phyloP scores from a whole-genome alignment of 306 rosid genomes.

The Arachis hypogaea region DNA sequence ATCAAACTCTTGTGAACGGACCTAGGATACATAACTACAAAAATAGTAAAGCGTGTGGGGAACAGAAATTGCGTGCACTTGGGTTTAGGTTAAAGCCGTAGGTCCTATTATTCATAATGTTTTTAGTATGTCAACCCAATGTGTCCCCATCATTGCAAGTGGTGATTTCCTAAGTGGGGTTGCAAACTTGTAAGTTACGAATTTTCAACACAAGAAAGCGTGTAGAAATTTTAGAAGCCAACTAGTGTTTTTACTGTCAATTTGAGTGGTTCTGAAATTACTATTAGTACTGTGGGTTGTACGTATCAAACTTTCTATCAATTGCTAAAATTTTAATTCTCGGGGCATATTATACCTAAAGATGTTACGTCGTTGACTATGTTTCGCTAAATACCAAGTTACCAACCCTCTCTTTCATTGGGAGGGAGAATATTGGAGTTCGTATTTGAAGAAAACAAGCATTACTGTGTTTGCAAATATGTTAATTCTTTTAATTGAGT shows the following conservation, averaged over 20 bases:
- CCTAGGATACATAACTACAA: not conserved
- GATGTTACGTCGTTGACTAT: not conserved
- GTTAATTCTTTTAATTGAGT: not conserved
- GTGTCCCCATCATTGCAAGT: not conserved
- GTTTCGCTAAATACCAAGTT: not conserved
- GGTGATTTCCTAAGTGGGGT: not conserved
- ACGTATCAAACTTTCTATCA: not conserved
- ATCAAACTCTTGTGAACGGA: not conserved
- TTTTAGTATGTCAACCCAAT: not conserved
- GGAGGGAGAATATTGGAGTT: not conserved
- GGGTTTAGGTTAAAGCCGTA: not conserved
- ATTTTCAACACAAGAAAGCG: constrained; percentile 1
- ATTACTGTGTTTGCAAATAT: not conserved
- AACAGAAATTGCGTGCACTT: not conserved
- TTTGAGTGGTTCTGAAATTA: not conserved
- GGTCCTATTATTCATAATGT: not conserved
- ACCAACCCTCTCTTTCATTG: not conserved
- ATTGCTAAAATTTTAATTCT: not conserved
- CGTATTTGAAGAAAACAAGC: not conserved
- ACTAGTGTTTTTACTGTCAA: not conserved
- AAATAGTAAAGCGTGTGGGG: constrained; percentile 16
- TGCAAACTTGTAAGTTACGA: not conserved
- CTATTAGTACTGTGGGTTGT: not conserved
- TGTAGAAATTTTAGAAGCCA: not conserved
- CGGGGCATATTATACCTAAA: not conserved